Percentiles rank a stretch among this genome's conserved stretches.
phyloP scores from a whole-genome alignment of 148 eudicot species.

The Talinum fruticosum region DNA sequence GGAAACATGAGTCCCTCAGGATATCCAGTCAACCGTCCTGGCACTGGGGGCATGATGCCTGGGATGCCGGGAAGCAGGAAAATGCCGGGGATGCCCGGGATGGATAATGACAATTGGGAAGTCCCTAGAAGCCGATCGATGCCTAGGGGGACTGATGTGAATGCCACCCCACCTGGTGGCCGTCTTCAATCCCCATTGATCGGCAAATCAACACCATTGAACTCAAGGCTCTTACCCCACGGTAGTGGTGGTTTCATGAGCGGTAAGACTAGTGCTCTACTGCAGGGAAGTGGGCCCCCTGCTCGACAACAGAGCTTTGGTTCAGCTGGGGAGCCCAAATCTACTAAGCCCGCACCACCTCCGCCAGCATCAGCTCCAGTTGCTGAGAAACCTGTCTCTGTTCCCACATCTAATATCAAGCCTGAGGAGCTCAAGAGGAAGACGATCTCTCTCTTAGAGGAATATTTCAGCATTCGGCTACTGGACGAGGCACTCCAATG shows the following conservation, averaged over 20 bases:
- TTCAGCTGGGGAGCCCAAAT: conserved; percentile 30
- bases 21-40: conserved; percentile 65
- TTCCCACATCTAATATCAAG: conserved; percentile 18
- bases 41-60: conserved; percentile 94
- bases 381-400: conserved; percentile 28
- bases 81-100: conserved; percentile 71
- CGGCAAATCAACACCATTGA: conserved; percentile 46
- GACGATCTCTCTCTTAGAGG: conserved; percentile 68
- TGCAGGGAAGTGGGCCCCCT: conserved; percentile 70
- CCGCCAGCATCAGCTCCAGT: conserved; percentile 25
- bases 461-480: conserved; percentile 61
- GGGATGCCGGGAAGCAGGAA: conserved; percentile 79
- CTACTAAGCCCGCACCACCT: conserved; percentile 26
- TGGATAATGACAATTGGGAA: conserved; percentile 89
- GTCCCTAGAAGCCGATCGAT: conserved; percentile 63
- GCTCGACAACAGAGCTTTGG: conserved; percentile 40
- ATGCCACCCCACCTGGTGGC: conserved; percentile 28
- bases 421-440: conserved; percentile 52
- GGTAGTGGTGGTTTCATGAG: conserved; percentile 58
- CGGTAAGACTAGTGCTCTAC: conserved; percentile 66
- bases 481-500: conserved; percentile 83
- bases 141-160: conserved; percentile 44
- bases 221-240: conserved; percentile 69
- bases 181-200: conserved; percentile 51
- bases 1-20: conserved; percentile 56